Evolutionary conservation across 768 basidiomycete species (phyloP).

Genomic region (Pisolithus marmoratus): DNA sequence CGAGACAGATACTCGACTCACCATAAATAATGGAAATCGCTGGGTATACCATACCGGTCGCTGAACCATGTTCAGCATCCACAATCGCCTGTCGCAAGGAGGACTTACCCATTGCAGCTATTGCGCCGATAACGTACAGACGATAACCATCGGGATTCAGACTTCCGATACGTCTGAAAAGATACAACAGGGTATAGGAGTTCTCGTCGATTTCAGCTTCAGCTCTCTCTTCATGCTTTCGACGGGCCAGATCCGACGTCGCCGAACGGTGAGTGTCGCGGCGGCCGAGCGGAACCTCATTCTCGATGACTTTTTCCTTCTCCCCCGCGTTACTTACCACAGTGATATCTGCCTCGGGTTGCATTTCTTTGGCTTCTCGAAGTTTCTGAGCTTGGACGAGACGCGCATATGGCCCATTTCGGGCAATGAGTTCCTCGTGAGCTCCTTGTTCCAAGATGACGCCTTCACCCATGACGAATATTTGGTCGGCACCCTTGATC

Average conservation of each 20-base stretch:
- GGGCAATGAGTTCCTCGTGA: slow-evolving; percentile 59
- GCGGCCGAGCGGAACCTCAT: slow-evolving; percentile 58
- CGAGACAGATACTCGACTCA: slow-evolving; percentile 6
- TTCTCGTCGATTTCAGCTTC: slow-evolving; percentile 29
- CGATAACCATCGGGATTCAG: slow-evolving; percentile 57
- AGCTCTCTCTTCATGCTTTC: slow-evolving; percentile 28
- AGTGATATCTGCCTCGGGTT: slow-evolving; percentile 9
- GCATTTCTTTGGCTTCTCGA: slow-evolving; percentile 42
- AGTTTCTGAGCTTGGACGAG: slow-evolving; percentile 78
- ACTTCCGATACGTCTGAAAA: slow-evolving; percentile 68
- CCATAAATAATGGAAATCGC: slow-evolving; percentile 66
- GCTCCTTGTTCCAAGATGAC: slow-evolving; percentile 75
- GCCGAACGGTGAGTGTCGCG: slow-evolving; percentile 42
- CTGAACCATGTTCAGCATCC: slow-evolving; percentile 3
- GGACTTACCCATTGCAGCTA: slow-evolving; percentile 43
- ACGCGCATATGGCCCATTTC: slow-evolving; percentile 58
- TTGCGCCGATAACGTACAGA: slow-evolving; percentile 52
- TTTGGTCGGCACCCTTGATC: slow-evolving; percentile 78
- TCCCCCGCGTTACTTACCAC: slow-evolving; percentile 13
- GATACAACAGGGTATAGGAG: slow-evolving; percentile 43
- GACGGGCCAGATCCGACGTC: slow-evolving; percentile 64
- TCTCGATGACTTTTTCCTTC: slow-evolving; percentile 49
- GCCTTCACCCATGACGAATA: slow-evolving; percentile 89
- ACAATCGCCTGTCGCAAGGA: background rate
- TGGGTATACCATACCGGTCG: slow-evolving; percentile 65